These are phyloP conservation scores for Huntiella abstrusa DNA, from an alignment of 2,329 filamentous ascomycete species.

Conservation along the genomic window DNA sequence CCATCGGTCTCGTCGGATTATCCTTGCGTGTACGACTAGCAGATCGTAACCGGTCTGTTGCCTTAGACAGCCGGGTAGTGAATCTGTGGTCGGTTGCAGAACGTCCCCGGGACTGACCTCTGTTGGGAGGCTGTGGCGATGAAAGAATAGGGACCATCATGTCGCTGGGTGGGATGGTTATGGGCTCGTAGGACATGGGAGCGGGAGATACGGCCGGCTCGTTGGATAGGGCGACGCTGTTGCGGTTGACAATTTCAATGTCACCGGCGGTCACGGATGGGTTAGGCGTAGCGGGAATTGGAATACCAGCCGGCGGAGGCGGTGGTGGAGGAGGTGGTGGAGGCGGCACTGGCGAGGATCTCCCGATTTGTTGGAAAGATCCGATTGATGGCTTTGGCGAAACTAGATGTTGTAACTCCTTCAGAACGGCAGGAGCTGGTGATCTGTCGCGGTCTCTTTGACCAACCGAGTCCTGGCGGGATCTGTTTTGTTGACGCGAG, in stretches of 20 bases:
- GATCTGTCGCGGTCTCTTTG: conserved; percentile 13
- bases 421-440: conserved; percentile 32
- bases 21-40: conserved; percentile 37
- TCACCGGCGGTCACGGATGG: conserved; percentile 32
- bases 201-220: too few species aligned
- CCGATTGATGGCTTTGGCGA: neutral
- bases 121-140: conserved; percentile 25
- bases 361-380: neutral
- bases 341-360: conserved; percentile 24
- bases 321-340: conserved; percentile 43
- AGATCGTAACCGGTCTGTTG: conserved; percentile 41
- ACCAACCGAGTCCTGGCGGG: conserved; percentile 5
- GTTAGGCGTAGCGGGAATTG: conserved; percentile 19
- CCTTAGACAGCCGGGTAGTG: conserved; percentile 34
- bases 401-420: conserved; percentile 40
- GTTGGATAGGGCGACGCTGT: too few species aligned
- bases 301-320: conserved; percentile 27
- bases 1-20: conserved; percentile 19
- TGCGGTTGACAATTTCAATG: conserved; percentile 46
- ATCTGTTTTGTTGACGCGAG: neutral
- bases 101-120: conserved; percentile 35
- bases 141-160: conserved; percentile 26
- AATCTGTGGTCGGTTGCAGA: conserved; percentile 32
- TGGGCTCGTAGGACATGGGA: conserved; percentile 23
- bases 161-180: conserved; percentile 22